Evolutionary conservation across 1,284 basidiomycete species (phyloP).

Genomic region (Leccinum cinnamomeum): DNA sequence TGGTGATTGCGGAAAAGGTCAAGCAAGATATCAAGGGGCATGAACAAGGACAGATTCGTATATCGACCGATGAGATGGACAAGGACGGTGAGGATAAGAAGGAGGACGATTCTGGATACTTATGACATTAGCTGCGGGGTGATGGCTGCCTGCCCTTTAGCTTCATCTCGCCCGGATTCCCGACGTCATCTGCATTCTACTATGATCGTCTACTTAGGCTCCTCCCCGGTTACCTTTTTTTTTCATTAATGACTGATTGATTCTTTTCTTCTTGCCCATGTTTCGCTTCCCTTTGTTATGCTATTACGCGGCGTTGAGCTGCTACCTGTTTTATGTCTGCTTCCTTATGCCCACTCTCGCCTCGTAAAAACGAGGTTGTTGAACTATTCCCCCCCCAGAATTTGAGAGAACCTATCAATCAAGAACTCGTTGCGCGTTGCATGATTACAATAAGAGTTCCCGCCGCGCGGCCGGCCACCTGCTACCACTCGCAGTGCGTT

Average conservation of each 20-base stretch:
- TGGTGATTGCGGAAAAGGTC: conserved; percentile 44
- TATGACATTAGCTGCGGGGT: no score
- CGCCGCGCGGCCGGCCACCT: no score
- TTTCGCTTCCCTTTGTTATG: neutral
- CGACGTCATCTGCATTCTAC: no score
- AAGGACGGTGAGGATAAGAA: no score
- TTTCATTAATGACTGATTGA: neutral
- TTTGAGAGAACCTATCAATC: neutral
- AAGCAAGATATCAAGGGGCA: conserved; percentile 32
- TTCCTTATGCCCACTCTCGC: neutral
- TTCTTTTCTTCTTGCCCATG: no score
- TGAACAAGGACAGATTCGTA: conserved; percentile 23
- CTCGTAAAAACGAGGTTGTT: neutral
- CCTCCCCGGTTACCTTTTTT: no score
- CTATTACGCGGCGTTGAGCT: conserved; percentile 15
- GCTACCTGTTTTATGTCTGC: neutral
- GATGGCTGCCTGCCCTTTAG: conserved; percentile 19
- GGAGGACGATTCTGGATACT: no score
- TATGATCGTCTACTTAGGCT: no score
- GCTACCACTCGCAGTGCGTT: no score
- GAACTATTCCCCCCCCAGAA: neutral
- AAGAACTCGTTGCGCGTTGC: no score
- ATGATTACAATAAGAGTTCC: no score
- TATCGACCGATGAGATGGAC: conserved; percentile 18
- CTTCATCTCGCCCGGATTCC: no score